Evolutionary conservation across 768 basidiomycete species (phyloP).

Genomic region (Tylopilus sp.): DNA sequence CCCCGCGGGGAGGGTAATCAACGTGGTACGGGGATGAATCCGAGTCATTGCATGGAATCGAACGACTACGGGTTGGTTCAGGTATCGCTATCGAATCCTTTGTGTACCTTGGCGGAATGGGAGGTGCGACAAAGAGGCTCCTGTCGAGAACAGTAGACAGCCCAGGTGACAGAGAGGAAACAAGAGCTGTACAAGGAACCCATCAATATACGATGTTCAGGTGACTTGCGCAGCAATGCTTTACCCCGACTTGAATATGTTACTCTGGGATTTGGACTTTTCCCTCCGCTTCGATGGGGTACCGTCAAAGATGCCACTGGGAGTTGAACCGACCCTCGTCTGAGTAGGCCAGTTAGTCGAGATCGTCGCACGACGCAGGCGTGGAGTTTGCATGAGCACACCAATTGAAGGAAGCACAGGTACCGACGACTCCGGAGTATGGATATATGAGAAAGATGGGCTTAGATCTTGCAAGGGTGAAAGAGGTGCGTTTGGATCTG

Average conservation of each 20-base stretch:
- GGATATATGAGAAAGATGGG: constrained; percentile 22
- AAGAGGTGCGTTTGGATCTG: constrained; percentile 15
- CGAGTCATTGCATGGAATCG: constrained; percentile 40
- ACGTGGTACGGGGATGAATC: constrained; percentile 61
- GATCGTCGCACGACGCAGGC: constrained; percentile 59
- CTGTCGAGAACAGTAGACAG: constrained; percentile 69
- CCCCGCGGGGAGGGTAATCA: constrained; percentile 57
- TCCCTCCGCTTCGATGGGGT: constrained; percentile 64
- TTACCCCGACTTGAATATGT: constrained; percentile 67
- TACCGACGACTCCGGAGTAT: constrained; percentile 18
- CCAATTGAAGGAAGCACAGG: constrained; percentile 18
- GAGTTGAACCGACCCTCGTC: constrained; percentile 18
- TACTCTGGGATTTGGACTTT: constrained; percentile 64
- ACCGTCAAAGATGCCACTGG: constrained; percentile 36
- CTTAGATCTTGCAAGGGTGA: constrained; percentile 22
- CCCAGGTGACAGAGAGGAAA: constrained; percentile 41
- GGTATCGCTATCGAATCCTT: constrained; percentile 36
- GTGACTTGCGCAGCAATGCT: constrained; percentile 25
- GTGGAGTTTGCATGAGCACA: constrained; percentile 32
- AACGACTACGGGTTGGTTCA: constrained; percentile 9
- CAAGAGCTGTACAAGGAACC: constrained; percentile 29
- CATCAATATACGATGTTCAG: not conserved
- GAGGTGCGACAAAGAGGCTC: constrained; percentile 61
- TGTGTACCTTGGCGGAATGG: constrained; percentile 34
- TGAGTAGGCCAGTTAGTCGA: constrained; percentile 59